Evolutionary conservation across 2,329 filamentous ascomycete genomes (phyloP).

Genomic region (Aureobasidium vineae): DNA sequence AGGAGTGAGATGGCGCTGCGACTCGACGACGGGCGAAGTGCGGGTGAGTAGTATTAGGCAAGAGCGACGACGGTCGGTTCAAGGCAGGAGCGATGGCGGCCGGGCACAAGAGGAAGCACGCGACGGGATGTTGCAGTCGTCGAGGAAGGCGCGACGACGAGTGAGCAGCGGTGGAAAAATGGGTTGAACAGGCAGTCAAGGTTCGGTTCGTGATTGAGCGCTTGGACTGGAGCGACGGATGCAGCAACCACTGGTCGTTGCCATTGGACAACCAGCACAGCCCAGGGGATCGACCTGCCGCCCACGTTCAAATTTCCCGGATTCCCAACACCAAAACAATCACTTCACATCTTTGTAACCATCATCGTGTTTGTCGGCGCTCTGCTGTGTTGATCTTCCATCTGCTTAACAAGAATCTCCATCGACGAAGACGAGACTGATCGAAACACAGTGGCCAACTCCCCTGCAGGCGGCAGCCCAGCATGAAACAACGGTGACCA

Average conservation of each 20-base stretch:
- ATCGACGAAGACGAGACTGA: neutral
- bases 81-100: constrained; percentile 20
- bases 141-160: constrained; percentile 24
- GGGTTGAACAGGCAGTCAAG: constrained; percentile 19
- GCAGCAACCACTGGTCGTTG: constrained; percentile 13
- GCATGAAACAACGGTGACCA: constrained; percentile 22
- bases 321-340: constrained; percentile 12
- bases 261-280: constrained; percentile 20
- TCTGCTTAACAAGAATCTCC: neutral
- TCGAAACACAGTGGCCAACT: neutral
- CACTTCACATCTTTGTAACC: too few relatives aligned
- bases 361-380: neutral
- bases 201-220: constrained; percentile 23
- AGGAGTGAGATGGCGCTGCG: constrained; percentile 18
- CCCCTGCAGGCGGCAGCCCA: neutral
- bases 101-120: constrained; percentile 22
- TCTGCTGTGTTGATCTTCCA: neutral
- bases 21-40: constrained; percentile 3
- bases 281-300: constrained; percentile 8
- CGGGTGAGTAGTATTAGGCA: constrained; percentile 5
- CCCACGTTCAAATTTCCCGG: constrained; percentile 18
- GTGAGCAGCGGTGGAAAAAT: constrained; percentile 13
- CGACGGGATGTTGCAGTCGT: constrained; percentile 3
- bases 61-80: constrained; percentile 20
- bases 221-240: constrained; percentile 6